phyloP scores from a whole-genome alignment of 257 asterid genomes.

The Euphrasia confusa region DNA sequence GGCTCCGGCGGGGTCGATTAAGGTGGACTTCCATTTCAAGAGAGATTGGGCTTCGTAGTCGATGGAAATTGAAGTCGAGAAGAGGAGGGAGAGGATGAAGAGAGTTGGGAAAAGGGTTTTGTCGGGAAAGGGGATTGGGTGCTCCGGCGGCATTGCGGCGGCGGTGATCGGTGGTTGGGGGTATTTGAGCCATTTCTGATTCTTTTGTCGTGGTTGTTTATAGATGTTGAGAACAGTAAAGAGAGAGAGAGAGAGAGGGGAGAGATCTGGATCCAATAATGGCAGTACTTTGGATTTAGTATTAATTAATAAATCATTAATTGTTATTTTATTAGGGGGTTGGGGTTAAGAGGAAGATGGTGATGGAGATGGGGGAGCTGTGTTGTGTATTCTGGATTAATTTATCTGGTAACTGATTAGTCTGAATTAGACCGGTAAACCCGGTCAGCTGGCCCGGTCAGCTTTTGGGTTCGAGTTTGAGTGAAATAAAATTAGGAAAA shows the following conservation, averaged over 20 bases:
- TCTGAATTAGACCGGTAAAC: too few relatives aligned
- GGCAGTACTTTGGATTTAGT: constrained; percentile 49
- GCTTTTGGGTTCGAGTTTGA: background rate
- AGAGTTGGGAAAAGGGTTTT: constrained; percentile 11
- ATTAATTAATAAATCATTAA: constrained; percentile 22
- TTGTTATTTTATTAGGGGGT: constrained; percentile 31
- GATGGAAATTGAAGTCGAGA: constrained; percentile 43
- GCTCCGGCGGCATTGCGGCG: constrained; percentile 54
- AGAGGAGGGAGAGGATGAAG: constrained; percentile 29
- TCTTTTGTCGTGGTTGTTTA: constrained; percentile 36
- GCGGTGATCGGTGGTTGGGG: constrained; percentile 35
- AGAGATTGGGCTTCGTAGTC: constrained; percentile 64
- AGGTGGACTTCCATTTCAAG: constrained; percentile 58
- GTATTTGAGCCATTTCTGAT: constrained; percentile 60
- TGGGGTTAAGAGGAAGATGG: constrained; percentile 23
- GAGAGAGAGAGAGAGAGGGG: background rate
- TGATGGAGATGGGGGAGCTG: constrained; percentile 46
- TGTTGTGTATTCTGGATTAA: constrained; percentile 21
- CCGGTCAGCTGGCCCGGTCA: too few relatives aligned
- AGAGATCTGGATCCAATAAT: constrained; percentile 71
- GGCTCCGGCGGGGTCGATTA: constrained; percentile 38
- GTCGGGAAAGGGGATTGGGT: constrained; percentile 28
- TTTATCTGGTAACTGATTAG: constrained; percentile 2
- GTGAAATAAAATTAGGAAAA: too few relatives aligned
- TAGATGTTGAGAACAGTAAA: constrained; percentile 21